These are phyloP conservation scores for Capronia americana DNA, from an alignment of 2,329 filamentous ascomycete species.

Conservation along the genomic window DNA sequence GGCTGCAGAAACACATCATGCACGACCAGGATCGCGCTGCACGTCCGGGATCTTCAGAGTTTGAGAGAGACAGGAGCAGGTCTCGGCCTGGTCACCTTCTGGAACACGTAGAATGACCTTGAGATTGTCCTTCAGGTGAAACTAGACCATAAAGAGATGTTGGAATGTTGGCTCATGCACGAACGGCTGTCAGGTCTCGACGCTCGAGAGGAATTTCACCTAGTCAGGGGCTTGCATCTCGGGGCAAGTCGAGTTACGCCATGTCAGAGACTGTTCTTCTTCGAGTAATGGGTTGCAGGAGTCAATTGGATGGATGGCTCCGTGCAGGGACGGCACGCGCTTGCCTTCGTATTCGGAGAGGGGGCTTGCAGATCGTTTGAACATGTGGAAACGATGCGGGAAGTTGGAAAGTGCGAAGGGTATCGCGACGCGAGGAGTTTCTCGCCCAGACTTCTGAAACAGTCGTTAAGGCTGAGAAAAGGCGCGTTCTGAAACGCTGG, in stretches of 20 bases:
- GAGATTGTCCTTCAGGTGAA: background rate
- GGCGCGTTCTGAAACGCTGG: slow-evolving; percentile 21
- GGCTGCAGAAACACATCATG: background rate
- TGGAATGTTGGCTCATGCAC: background rate
- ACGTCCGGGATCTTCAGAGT: background rate
- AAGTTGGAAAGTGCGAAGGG: slow-evolving; percentile 1
- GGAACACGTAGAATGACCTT: background rate
- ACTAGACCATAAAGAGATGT: background rate
- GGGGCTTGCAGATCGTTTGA: slow-evolving; percentile 11
- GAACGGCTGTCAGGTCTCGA: background rate
- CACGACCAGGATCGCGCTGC: background rate
- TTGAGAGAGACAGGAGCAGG: background rate
- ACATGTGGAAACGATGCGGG: slow-evolving; percentile 6
- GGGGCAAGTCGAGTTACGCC: background rate
- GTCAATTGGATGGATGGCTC: slow-evolving; percentile 14
- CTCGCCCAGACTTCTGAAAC: slow-evolving; percentile 18
- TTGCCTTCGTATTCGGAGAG: background rate
- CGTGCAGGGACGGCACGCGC: background rate
- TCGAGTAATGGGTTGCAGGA: slow-evolving; percentile 20
- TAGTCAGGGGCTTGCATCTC: slow-evolving; percentile 17
- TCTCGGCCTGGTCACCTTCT: background rate
- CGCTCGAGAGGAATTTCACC: background rate
- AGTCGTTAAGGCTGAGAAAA: slow-evolving; percentile 16
- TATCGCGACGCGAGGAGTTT: slow-evolving; percentile 12
- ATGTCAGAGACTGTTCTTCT: slow-evolving; percentile 9